Percentiles rank a stretch among this genome's conserved stretches.
Evolutionary conservation across 176 grass and related monocot genomes (phyloP).

Genomic region (Carex cristatella): DNA sequence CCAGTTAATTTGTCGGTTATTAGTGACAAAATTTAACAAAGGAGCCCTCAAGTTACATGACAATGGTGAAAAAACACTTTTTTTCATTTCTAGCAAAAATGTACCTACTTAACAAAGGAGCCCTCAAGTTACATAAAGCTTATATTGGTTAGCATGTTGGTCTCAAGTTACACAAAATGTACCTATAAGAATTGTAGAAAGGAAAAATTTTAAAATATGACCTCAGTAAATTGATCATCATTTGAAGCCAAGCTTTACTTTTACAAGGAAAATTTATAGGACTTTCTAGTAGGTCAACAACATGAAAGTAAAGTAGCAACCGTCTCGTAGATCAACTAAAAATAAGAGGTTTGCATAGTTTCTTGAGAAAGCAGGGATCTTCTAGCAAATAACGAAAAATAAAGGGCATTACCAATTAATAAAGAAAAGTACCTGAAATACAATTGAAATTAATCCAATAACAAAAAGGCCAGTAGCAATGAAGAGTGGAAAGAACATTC

Average conservation of each 20-base stretch:
- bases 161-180: neutral
- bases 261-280: neutral
- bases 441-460: conserved; percentile 50
- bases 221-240: neutral
- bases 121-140: neutral
- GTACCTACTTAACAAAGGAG: neutral
- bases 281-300: neutral
- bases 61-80: too few species aligned
- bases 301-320: neutral
- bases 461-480: conserved; percentile 54
- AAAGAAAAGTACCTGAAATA: conserved; percentile 56
- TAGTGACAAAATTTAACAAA: too few species aligned
- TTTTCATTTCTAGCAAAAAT: neutral
- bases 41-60: too few species aligned
- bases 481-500: conserved; percentile 90
- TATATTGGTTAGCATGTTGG: neutral
- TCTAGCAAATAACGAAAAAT: neutral
- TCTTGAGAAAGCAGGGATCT: neutral
- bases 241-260: neutral
- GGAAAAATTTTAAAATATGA: neutral
- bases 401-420: conserved; percentile 1
- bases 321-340: neutral
- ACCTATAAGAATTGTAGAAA: neutral
- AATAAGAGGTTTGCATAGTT: neutral
- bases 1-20: neutral